Evolutionary conservation across 495 filamentous ascomycete genomes (phyloP), one percentile per base, ranked within the genome.

Genomic region (Talaromyces stipitatus): DNA sequence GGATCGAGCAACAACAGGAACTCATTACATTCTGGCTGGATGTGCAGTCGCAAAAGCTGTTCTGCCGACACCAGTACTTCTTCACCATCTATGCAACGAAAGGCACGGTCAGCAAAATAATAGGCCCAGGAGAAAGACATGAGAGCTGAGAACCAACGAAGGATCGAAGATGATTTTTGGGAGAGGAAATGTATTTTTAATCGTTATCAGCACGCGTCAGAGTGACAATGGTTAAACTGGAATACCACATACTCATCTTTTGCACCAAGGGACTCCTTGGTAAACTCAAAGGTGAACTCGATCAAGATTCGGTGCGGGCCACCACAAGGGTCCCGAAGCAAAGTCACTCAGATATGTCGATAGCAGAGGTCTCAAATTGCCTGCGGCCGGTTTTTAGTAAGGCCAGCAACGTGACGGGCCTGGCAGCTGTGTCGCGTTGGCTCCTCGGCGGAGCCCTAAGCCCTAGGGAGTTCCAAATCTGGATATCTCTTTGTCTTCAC

Each of bases 241-340:
- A 5, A n/a, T n/a, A 10, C 3, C 51, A 32, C 18, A 32, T 67
- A 70, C 63, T 54, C 29, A 52, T 68, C 67, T 56, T 70, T 72
- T 3, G 59, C 48, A 24, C 63, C 61, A 12, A 70, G 59, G 33
- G 45, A 72, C 51, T 61, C 55, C 48, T 74, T 74, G 10, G 61
- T 72, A 50, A 67, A 74, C 41, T 71, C 57, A 51, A 66, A 70
- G 22, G 62, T 70, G 24, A 74, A 70, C 46, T 72, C 57, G 18
- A 74, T 66, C 6, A 69, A 29, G 46, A 69, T 65, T n/a, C 60
- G 45, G 57, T 68, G 59, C 22, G 61, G 65, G 0, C 65, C 63
- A 18, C 65, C 64, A 18, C 64, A 41, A 2, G 61, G 69, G 53
- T 73, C 68, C 33, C 62, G 63, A 16, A 72, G 54, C 26, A 74